Percentiles rank a stretch among this genome's conserved stretches.
phyloP scores from a whole-genome alignment of 495 filamentous ascomycete species.

The Penicillium atrosanguineum region DNA sequence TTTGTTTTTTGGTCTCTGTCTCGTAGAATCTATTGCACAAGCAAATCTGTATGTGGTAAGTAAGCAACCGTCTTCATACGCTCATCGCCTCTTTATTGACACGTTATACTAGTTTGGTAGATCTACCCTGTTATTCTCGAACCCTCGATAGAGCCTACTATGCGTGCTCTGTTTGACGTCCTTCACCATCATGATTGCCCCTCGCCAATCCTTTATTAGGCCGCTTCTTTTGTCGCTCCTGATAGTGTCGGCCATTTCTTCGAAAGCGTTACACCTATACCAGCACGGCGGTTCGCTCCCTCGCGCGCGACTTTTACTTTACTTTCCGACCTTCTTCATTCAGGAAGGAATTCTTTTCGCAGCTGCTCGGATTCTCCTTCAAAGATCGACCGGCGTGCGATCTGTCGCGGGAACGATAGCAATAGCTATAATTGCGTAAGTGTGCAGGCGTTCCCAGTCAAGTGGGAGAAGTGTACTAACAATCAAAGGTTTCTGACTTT shows the following conservation, averaged over 20 bases:
- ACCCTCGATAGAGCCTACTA: neutral
- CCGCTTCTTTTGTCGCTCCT: conserved; percentile 22
- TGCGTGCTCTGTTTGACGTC: neutral
- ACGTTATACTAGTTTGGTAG: no score
- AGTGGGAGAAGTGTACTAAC: neutral
- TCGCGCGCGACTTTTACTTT: conserved; percentile 7
- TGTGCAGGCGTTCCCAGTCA: no score
- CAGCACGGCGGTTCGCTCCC: conserved; percentile 20
- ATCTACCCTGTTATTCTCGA: no score
- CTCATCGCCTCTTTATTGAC: no score
- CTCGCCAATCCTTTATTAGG: conserved; percentile 12
- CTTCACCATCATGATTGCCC: conserved; percentile 11
- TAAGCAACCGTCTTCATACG: no score
- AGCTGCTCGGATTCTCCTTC: conserved; percentile 15
- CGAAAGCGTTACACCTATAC: conserved; percentile 21
- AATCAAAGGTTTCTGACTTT: conserved; percentile 14
- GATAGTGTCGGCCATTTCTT: conserved; percentile 14
- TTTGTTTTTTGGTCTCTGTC: no score
- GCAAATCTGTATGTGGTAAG: no score
- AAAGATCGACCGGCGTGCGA: conserved; percentile 6
- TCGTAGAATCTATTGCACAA: no score
- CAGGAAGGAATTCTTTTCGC: conserved; percentile 14
- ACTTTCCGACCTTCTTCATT: conserved; percentile 26
- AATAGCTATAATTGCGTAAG: conserved; percentile 8
- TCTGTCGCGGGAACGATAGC: conserved; percentile 4